These are phyloP conservation scores for Hypericum perforatum DNA, from an alignment of 345 rosid species.

Conservation along the genomic window DNA sequence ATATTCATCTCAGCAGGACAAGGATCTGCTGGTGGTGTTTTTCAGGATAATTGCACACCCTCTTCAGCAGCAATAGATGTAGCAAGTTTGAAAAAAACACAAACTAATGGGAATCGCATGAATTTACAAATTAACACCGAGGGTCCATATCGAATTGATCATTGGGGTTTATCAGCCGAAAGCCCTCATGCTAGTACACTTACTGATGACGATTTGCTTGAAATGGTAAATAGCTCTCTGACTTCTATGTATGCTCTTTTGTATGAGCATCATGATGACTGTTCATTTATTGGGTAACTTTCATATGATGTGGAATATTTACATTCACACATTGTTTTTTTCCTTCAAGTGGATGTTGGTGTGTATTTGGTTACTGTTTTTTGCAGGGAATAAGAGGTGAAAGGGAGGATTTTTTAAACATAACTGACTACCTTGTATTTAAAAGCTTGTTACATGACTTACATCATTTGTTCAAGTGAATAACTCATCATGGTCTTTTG, in stretches of 20 bases:
- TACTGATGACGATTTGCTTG: conserved; percentile 86
- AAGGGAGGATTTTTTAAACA: too few relatives aligned
- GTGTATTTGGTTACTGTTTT: too few relatives aligned
- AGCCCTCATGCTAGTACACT: conserved; percentile 75
- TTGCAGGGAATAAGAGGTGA: too few relatives aligned
- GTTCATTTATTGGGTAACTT: neutral
- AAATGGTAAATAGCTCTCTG: conserved; percentile 55
- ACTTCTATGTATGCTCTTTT: neutral
- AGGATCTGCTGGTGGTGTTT: conserved; percentile 26
- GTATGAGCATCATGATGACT: neutral
- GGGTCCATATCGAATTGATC: conserved; percentile 41
- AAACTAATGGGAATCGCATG: conserved; percentile 16
- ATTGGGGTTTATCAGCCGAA: conserved; percentile 65
- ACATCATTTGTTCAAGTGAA: too few relatives aligned
- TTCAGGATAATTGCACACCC: conserved; percentile 26
- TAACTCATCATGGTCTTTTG: too few relatives aligned
- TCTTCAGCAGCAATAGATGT: conserved; percentile 32
- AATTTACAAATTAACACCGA: conserved; percentile 30
- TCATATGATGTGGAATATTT: too few relatives aligned
- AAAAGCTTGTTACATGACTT: too few relatives aligned
- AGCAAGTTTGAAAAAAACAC: conserved; percentile 23
- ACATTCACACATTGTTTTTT: too few relatives aligned
- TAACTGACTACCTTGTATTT: too few relatives aligned
- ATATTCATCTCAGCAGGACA: conserved; percentile 39
- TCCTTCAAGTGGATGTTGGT: too few relatives aligned